Percentiles rank a stretch among this genome's conserved stretches.
These are phyloP conservation scores for Eucalyptus pauciflora DNA, from an alignment of 345 rosid species.

Conservation along the genomic window DNA sequence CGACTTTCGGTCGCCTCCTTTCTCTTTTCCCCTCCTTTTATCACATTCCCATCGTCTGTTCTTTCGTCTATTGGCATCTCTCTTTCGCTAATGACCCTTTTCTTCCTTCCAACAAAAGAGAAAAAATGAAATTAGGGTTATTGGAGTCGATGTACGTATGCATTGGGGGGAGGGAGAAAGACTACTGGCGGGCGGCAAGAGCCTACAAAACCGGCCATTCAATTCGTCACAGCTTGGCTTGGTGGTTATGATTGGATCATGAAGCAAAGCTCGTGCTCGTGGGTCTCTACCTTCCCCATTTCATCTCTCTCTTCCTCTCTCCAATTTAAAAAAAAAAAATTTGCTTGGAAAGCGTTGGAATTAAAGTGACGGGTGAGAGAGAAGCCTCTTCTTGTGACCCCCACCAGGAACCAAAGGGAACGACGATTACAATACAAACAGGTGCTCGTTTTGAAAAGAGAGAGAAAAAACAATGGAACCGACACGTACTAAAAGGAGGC, in stretches of 20 bases:
- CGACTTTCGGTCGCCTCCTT: not conserved
- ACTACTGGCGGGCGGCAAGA: not conserved
- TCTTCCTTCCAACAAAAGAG: not conserved
- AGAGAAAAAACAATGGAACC: slow-evolving; percentile 4
- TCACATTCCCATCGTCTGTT: not conserved
- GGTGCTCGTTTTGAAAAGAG: not conserved
- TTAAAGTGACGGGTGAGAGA: slow-evolving; percentile 13
- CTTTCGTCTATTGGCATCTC: not conserved
- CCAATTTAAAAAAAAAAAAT: not conserved
- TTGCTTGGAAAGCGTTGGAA: not conserved
- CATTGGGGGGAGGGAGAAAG: not conserved
- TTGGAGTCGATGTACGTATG: not conserved
- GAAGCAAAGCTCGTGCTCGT: slow-evolving; percentile 40
- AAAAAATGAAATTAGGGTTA: not conserved
- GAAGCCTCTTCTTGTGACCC: slow-evolving; percentile 16
- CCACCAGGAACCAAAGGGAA: slow-evolving; percentile 8
- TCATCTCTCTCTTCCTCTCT: not conserved
- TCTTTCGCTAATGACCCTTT: not conserved
- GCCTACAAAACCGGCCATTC: not conserved
- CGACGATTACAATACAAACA: slow-evolving; percentile 3
- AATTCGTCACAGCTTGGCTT: slow-evolving; percentile 11
- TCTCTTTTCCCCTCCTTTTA: not conserved
- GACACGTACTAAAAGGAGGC: not conserved
- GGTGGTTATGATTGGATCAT: slow-evolving; percentile 30
- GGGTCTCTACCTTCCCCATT: slow-evolving; percentile 13